phyloP scores from a whole-genome alignment of 2,329 filamentous ascomycete species.

The Penicillium brevicompactum region DNA sequence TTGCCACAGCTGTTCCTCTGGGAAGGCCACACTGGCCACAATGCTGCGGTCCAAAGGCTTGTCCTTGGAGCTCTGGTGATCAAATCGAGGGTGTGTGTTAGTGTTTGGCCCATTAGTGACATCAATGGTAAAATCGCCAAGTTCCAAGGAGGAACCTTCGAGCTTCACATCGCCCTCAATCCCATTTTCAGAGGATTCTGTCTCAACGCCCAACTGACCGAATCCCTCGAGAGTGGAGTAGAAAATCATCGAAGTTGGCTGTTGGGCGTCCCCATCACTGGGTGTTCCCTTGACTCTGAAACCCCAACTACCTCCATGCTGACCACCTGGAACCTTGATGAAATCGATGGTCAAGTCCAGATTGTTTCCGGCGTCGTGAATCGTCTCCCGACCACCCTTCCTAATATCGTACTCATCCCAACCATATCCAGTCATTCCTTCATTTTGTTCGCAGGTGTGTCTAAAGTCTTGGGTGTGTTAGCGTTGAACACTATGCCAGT shows the following conservation, averaged over 20 bases:
- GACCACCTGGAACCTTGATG: slow-evolving; percentile 85
- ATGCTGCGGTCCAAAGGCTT: slow-evolving; percentile 76
- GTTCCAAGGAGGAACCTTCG: slow-evolving; percentile 66
- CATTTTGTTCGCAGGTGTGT: slow-evolving; percentile 94
- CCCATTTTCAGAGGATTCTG: slow-evolving; percentile 54
- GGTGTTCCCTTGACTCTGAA: slow-evolving; percentile 81
- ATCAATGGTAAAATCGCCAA: slow-evolving; percentile 79
- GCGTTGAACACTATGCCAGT: background rate
- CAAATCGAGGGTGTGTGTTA: slow-evolving; percentile 58
- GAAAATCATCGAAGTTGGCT: slow-evolving; percentile 79
- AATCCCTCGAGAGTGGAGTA: slow-evolving; percentile 79
- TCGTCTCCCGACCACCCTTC: slow-evolving; percentile 81
- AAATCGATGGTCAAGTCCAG: slow-evolving; percentile 93
- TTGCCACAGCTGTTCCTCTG: slow-evolving; percentile 78
- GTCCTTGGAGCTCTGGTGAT: slow-evolving; percentile 65
- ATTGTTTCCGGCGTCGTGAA: slow-evolving; percentile 84
- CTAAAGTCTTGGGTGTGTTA: slow-evolving; percentile 67
- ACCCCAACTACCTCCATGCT: slow-evolving; percentile 88
- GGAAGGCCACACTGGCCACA: slow-evolving; percentile 70
- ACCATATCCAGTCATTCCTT: slow-evolving; percentile 91
- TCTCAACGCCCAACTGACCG: slow-evolving; percentile 65
- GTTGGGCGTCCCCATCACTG: slow-evolving; percentile 64
- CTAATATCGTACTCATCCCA: slow-evolving; percentile 97
- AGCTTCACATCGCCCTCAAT: slow-evolving; percentile 67
- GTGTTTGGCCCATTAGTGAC: slow-evolving; percentile 70